Evolutionary conservation across 306 rosid species (phyloP).

Genomic region (Prinsepia uniflora): DNA sequence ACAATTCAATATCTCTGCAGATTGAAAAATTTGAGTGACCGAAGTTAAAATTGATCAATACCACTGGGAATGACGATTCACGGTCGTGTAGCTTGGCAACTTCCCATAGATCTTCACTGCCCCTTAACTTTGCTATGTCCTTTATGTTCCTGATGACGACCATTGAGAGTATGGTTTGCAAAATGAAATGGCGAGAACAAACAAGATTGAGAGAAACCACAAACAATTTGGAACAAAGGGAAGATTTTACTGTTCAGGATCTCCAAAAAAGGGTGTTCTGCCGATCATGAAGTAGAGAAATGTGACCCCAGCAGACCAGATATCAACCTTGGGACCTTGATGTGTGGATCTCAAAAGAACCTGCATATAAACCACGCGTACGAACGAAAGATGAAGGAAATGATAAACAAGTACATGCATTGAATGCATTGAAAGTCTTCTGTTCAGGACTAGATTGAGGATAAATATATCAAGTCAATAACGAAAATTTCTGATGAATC

Average conservation of each 20-base stretch:
- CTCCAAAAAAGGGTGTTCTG: constrained; percentile 60
- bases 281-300: constrained; percentile 64
- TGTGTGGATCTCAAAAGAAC: constrained; percentile 57
- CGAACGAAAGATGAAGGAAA: background rate
- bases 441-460: background rate
- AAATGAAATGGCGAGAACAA: constrained; percentile 21
- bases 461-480: background rate
- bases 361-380: constrained; percentile 35
- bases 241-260: constrained; percentile 60
- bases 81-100: constrained; percentile 72
- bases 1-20: background rate
- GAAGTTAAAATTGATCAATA: constrained; percentile 16
- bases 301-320: constrained; percentile 81
- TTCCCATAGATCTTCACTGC: constrained; percentile 74
- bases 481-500: background rate
- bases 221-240: background rate
- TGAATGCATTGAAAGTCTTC: too few relatives aligned
- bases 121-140: constrained; percentile 65
- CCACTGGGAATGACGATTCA: constrained; percentile 55
- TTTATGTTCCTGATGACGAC: constrained; percentile 53
- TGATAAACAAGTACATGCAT: background rate
- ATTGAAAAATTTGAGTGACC: background rate
- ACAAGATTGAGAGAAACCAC: background rate
- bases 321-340: constrained; percentile 69
- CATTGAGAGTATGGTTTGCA: background rate